Conservation (phyloP, 75 land plant species). For the Selaginella tamariscina region DNA sequence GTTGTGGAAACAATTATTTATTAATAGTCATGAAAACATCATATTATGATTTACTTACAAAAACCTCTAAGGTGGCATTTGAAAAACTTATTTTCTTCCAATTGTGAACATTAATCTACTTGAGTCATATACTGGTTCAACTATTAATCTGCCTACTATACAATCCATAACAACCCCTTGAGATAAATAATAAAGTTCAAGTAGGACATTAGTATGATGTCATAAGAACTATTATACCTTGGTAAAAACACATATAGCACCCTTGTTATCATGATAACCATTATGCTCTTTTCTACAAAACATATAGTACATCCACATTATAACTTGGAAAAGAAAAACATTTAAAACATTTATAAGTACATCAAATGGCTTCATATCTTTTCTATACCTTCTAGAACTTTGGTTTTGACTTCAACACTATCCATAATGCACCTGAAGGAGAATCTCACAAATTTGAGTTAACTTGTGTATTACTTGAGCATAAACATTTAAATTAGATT, state of each 20-base stretch:
- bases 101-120: background rate
- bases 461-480: background rate
- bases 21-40: background rate
- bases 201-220: conserved; percentile 1
- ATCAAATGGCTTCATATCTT: background rate
- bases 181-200: background rate
- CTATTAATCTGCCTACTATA: background rate
- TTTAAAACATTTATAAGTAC: background rate
- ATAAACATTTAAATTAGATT: background rate
- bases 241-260: background rate
- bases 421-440: background rate
- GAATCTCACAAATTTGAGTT: background rate
- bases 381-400: background rate
- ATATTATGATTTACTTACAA: background rate
- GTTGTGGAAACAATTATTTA: background rate
- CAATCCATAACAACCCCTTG: background rate
- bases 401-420: background rate
- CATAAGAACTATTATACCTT: background rate
- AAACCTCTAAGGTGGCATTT: background rate
- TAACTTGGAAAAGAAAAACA: background rate
- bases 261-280: background rate
- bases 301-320: background rate
- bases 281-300: background rate
- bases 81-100: background rate
- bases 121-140: background rate